Evolutionary conservation across 306 rosid species (phyloP).

Genomic region (Casuarina glauca): DNA sequence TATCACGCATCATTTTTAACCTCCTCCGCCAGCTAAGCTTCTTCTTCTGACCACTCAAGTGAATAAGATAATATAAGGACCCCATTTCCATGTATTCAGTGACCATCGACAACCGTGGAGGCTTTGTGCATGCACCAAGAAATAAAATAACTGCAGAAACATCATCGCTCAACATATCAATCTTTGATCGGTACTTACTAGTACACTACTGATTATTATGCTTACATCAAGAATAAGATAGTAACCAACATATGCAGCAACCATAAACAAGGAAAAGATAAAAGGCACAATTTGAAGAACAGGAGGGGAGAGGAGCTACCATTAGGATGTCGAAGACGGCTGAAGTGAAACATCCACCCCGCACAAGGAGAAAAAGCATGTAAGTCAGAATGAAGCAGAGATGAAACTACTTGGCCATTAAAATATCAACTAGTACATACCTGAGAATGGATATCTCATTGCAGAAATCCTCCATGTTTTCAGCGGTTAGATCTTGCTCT

Average conservation of each 20-base stretch:
- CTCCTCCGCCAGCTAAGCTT: conserved; percentile 88
- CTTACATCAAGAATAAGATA: conserved; percentile 1
- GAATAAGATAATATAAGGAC: conserved; percentile 85
- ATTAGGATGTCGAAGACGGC: conserved; percentile 98
- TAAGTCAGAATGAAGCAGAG: conserved; percentile 37
- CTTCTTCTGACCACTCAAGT: conserved; percentile 90
- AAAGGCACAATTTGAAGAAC: conserved; percentile 23
- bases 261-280: conserved; percentile 13
- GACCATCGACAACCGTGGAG: conserved; percentile 94
- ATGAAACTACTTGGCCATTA: conserved; percentile 22
- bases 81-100: conserved; percentile 99
- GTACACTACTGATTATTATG: conserved; percentile 14
- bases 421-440: conserved; percentile 40
- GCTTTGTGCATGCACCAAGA: conserved; percentile 98
- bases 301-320: conserved; percentile 56
- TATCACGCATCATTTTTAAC: conserved; percentile 88
- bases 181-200: conserved; percentile 18
- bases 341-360: conserved; percentile 37
- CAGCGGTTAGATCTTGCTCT: conserved; percentile 93
- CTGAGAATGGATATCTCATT: conserved; percentile 96
- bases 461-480: conserved; percentile 98
- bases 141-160: conserved; percentile 88
- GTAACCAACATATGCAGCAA: conserved; percentile 23
- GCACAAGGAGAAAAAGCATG: conserved; percentile 19
- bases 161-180: conserved; percentile 28